Conservation (phyloP, 23 red algal genomes). For the Porphyridium purpureum region DNA sequence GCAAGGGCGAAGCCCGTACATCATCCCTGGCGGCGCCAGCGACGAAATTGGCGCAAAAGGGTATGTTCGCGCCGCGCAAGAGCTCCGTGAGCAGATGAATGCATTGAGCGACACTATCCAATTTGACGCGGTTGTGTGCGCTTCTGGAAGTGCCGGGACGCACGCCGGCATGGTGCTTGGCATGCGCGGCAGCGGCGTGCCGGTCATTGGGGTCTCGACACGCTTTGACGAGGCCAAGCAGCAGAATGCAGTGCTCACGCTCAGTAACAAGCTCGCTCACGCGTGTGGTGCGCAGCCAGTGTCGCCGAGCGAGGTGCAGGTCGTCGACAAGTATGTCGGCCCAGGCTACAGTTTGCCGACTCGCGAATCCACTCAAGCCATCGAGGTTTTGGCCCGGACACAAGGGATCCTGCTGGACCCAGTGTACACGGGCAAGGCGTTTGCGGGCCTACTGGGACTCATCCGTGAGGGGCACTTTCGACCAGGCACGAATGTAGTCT, state of each 20-base stretch:
- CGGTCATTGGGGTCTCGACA: conserved; percentile 1
- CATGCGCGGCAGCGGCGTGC: background rate
- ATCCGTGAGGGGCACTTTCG: no score
- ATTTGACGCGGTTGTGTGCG: conserved; percentile 33
- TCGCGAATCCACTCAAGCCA: conserved; percentile 10
- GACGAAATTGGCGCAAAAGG: conserved; percentile 38
- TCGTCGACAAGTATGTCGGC: conserved; percentile 26
- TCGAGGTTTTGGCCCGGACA: conserved; percentile 2
- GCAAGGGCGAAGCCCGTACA: conserved; percentile 8
- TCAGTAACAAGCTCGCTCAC: no score
- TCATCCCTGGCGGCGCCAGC: conserved; percentile 45
- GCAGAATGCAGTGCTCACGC: conserved; percentile 14
- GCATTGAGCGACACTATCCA: conserved; percentile 10
- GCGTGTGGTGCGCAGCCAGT: no score
- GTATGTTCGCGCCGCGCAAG: conserved; percentile 28
- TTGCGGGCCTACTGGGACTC: no score
- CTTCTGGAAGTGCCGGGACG: conserved; percentile 41
- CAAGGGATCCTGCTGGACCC: conserved; percentile 46
- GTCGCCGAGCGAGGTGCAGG: conserved; percentile 4
- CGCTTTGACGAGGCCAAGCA: conserved; percentile 26
- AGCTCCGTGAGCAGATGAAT: conserved; percentile 5
- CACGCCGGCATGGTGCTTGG: conserved; percentile 39
- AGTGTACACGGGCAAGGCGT: no score
- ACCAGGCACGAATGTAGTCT: no score
- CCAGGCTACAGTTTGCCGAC: conserved; percentile 24